Percentiles rank a stretch among this genome's conserved stretches.
phyloP scores from a whole-genome alignment of 352 stramenopile genomes.

The Globisporangium camurandrum region DNA sequence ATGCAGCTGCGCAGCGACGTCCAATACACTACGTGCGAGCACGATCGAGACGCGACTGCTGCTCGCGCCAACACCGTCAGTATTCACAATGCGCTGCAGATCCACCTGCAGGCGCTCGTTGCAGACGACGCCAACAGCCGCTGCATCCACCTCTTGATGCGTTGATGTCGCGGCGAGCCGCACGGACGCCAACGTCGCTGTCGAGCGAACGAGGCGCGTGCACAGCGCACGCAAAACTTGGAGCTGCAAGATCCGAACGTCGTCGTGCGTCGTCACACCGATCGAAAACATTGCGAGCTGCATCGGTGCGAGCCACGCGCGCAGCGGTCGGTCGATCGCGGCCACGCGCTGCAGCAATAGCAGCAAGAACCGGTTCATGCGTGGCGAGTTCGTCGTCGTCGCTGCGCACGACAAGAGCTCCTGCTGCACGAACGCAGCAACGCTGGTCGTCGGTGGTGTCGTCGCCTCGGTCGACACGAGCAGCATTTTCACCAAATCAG shows the following conservation, averaged over 20 bases:
- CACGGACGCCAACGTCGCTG: slow-evolving; percentile 1
- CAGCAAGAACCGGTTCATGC: slow-evolving; percentile 47
- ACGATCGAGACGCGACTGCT: slow-evolving; percentile 27
- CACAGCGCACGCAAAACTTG: slow-evolving; percentile 44
- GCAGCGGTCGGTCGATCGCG: background rate
- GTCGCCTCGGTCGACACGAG: slow-evolving; percentile 13
- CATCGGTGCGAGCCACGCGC: slow-evolving; percentile 16
- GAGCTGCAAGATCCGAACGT: slow-evolving; percentile 40
- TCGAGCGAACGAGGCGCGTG: slow-evolving; percentile 18
- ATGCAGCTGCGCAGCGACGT: slow-evolving; percentile 13
- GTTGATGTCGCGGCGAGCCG: background rate
- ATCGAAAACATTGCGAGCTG: slow-evolving; percentile 39
- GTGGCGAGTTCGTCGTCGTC: slow-evolving; percentile 14
- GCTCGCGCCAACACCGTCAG: slow-evolving; percentile 2
- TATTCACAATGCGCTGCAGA: slow-evolving; percentile 25
- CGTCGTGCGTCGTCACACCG: slow-evolving; percentile 17
- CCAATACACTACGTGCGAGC: slow-evolving; percentile 35
- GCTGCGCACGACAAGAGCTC: slow-evolving; percentile 35
- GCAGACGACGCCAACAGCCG: slow-evolving; percentile 30
- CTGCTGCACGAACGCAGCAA: slow-evolving; percentile 37
- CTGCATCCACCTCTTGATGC: no score
- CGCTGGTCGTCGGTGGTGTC: slow-evolving; percentile 10
- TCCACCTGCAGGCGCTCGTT: slow-evolving; percentile 44
- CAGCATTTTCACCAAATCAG: slow-evolving; percentile 40
- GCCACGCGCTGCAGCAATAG: slow-evolving; percentile 21